Conservation (phyloP, 2,329 filamentous ascomycete genomes). For the Ophiostoma populinum region DNA sequence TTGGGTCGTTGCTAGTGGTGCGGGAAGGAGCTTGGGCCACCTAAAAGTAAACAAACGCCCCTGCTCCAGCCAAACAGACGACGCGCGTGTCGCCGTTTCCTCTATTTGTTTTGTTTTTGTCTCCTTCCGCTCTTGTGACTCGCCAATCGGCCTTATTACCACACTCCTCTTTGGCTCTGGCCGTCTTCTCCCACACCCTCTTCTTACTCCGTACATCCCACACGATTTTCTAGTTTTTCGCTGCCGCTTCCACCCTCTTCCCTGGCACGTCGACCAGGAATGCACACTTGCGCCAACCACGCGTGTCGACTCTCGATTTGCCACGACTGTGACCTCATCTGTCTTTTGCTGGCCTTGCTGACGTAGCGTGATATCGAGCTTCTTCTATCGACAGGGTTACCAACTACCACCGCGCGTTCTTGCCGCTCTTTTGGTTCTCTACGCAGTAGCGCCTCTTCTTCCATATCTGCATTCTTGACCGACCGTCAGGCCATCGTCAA, state of each 20-base stretch:
- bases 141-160: background rate
- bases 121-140: background rate
- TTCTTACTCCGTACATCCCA: background rate
- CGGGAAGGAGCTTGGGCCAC: slow-evolving; percentile 11
- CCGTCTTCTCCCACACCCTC: background rate
- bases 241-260: background rate
- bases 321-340: too few relatives aligned
- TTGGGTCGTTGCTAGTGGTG: slow-evolving; percentile 3
- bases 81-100: slow-evolving; percentile 1
- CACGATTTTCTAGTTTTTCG: too few relatives aligned
- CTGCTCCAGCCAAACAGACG: slow-evolving; percentile 5
- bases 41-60: slow-evolving; percentile 13
- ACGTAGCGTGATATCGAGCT: too few relatives aligned
- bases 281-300: too few relatives aligned
- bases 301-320: too few relatives aligned
- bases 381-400: background rate
- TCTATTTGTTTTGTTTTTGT: background rate
- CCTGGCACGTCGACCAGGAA: background rate
- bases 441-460: too few relatives aligned
- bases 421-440: too few relatives aligned
- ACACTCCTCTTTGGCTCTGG: background rate
- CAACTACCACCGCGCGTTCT: too few relatives aligned
- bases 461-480: background rate
- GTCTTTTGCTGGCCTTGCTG: too few relatives aligned
- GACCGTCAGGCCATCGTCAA: background rate